phyloP scores from a whole-genome alignment of 2,329 filamentous ascomycete species.

The Colletotrichum filicis region DNA sequence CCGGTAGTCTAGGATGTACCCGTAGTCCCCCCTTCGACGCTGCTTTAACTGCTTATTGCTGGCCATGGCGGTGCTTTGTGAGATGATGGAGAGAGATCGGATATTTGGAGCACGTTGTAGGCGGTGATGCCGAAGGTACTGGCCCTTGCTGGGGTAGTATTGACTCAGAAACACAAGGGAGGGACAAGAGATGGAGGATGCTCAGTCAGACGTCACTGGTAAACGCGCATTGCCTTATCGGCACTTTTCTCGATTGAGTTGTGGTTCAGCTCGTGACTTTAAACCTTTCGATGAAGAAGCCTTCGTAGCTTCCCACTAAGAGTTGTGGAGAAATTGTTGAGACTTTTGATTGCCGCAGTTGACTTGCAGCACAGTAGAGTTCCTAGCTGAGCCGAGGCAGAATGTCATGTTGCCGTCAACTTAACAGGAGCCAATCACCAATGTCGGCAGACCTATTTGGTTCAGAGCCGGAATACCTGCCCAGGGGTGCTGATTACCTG shows the following conservation, averaged over 20 bases:
- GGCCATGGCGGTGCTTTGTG: constrained; percentile 12
- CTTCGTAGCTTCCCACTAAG: constrained; percentile 3
- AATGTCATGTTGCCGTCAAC: neutral
- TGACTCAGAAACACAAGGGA: neutral
- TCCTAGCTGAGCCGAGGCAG: constrained; percentile 10
- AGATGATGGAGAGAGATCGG: constrained; percentile 10
- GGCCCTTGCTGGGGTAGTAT: neutral
- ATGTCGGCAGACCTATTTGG: neutral
- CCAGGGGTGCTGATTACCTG: neutral
- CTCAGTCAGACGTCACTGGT: neutral
- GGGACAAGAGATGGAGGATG: neutral
- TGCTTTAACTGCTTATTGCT: constrained; percentile 59
- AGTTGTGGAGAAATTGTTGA: constrained; percentile 6
- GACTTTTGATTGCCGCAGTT: neutral
- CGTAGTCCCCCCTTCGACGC: constrained; percentile 78
- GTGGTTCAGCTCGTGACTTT: constrained; percentile 2
- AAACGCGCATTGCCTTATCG: neutral
- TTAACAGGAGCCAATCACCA: neutral
- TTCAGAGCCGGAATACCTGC: neutral
- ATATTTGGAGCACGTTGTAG: neutral
- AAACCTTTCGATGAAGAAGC: constrained; percentile 9
- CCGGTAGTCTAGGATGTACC: constrained; percentile 82
- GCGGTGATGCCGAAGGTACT: neutral
- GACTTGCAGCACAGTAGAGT: neutral
- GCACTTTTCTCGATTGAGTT: constrained; percentile 1